These are phyloP conservation scores for Trichoderma koningii DNA, from an alignment of 2,329 filamentous ascomycete species.

Conservation along the genomic window DNA sequence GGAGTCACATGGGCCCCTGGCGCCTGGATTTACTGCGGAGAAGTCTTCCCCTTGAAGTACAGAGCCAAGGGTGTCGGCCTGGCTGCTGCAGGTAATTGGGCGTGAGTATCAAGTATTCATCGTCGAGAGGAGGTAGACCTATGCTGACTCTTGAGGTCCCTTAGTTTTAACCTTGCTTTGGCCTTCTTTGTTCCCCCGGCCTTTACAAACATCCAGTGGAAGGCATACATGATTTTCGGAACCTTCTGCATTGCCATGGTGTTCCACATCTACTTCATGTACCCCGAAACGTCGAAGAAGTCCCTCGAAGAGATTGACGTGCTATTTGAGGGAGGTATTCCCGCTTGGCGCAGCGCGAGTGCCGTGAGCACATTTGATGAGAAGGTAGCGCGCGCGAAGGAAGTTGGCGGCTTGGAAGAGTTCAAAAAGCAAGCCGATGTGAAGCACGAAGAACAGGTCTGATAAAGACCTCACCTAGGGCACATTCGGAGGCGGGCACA, in stretches of 20 bases:
- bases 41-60: slow-evolving; percentile 14
- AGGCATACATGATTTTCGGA: slow-evolving; percentile 9
- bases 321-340: neutral
- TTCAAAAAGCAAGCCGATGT: neutral
- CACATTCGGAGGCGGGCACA: neutral
- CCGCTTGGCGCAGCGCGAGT: neutral
- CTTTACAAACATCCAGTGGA: slow-evolving; percentile 32
- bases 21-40: slow-evolving; percentile 16
- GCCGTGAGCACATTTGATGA: slow-evolving; percentile 11
- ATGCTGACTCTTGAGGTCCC: neutral
- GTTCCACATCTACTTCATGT: slow-evolving; percentile 16
- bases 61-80: slow-evolving; percentile 54
- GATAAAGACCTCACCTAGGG: neutral
- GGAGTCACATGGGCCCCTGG: slow-evolving; percentile 13
- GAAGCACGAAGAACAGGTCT: slow-evolving; percentile 10
- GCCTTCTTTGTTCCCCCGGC: slow-evolving; percentile 43
- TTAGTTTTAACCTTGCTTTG: slow-evolving; percentile 41
- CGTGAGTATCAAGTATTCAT: slow-evolving; percentile 14
- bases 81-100: slow-evolving; percentile 47
- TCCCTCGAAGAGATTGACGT: neutral
- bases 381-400: neutral
- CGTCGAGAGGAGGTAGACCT: no score
- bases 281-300: slow-evolving; percentile 6
- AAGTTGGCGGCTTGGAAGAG: neutral
- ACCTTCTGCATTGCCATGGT: slow-evolving; percentile 11